Percentiles rank a stretch among this genome's conserved stretches.
Evolutionary conservation across 1,284 basidiomycete genomes (phyloP).

Genomic region (Ustilago trichophora): DNA sequence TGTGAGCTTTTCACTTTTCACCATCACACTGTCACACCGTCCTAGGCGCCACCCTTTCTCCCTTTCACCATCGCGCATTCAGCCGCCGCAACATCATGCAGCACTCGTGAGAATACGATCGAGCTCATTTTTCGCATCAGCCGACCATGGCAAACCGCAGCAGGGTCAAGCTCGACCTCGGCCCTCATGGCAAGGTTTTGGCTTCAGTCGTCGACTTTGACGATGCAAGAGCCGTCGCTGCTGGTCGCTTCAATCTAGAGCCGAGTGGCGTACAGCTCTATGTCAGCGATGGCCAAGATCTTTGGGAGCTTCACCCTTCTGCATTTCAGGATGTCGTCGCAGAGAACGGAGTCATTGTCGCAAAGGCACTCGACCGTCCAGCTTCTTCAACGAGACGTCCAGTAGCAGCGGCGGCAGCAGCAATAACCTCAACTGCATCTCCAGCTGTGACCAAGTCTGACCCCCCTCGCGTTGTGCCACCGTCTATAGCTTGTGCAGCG

Average conservation of each 20-base stretch:
- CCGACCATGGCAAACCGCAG: conserved; percentile 2
- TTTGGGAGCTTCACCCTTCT: conserved; percentile 40
- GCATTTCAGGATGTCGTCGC: conserved; percentile 39
- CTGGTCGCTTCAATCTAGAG: conserved; percentile 18
- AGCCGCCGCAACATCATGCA: too few species aligned
- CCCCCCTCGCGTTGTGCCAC: background rate
- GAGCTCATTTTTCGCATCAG: background rate
- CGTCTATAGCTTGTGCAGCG: background rate
- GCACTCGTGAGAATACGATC: too few species aligned
- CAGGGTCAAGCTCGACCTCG: conserved; percentile 45
- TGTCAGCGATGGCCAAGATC: conserved; percentile 33
- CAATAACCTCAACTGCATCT: background rate
- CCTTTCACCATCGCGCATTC: too few species aligned
- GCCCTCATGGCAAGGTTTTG: conserved; percentile 36
- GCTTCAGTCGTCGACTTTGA: conserved; percentile 32
- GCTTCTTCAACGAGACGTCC: background rate
- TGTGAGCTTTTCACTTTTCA: too few species aligned
- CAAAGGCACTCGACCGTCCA: conserved; percentile 3
- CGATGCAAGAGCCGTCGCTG: conserved; percentile 30
- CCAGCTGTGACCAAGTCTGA: conserved; percentile 2
- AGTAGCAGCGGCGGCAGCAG: background rate
- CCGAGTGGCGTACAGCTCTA: conserved; percentile 24
- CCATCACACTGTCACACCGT: too few species aligned
- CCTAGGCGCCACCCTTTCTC: too few species aligned
- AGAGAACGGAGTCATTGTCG: conserved; percentile 35